Conservation (phyloP, 2,329 filamentous ascomycete species). For the Cladosporium sp. region DNA sequence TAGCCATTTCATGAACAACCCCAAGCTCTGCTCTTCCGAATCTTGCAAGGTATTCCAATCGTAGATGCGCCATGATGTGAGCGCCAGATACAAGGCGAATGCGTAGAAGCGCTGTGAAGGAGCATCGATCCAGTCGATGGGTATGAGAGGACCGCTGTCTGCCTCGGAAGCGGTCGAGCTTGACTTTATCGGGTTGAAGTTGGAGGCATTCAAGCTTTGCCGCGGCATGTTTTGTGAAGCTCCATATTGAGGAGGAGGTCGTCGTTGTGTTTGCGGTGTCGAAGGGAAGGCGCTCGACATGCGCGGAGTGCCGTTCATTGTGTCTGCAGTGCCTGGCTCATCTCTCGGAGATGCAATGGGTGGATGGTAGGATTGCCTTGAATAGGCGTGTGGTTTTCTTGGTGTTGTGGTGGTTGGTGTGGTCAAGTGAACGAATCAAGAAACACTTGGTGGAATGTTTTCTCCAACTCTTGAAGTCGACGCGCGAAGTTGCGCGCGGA, state of each 20-base stretch:
- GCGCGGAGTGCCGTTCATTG: constrained; percentile 15
- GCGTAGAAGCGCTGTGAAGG: constrained; percentile 88
- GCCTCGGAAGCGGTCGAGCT: constrained; percentile 21
- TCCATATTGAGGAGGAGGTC: constrained; percentile 21
- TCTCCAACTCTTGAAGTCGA: not conserved
- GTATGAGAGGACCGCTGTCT: constrained; percentile 62
- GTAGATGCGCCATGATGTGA: constrained; percentile 80
- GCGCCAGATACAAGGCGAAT: constrained; percentile 67
- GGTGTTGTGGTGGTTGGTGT: not conserved
- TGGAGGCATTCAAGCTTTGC: constrained; percentile 22
- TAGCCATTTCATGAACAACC: constrained; percentile 91
- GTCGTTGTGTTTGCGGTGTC: constrained; percentile 53
- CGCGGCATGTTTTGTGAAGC: constrained; percentile 16
- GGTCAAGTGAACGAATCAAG: not conserved
- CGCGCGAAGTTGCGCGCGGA: too few species aligned
- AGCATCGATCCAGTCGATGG: constrained; percentile 75
- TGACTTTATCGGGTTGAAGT: constrained; percentile 30
- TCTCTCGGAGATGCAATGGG: not conserved
- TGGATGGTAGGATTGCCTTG: not conserved
- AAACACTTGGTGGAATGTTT: not conserved
- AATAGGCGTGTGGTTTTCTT: not conserved
- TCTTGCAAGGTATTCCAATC: constrained; percentile 76
- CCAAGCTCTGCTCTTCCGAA: constrained; percentile 80
- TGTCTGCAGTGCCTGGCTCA: constrained; percentile 6
- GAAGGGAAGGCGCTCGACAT: constrained; percentile 60